Percentiles rank a stretch among this genome's conserved stretches.
phyloP scores from a whole-genome alignment of 1,284 basidiomycete species.

The Malassezia furfur region DNA sequence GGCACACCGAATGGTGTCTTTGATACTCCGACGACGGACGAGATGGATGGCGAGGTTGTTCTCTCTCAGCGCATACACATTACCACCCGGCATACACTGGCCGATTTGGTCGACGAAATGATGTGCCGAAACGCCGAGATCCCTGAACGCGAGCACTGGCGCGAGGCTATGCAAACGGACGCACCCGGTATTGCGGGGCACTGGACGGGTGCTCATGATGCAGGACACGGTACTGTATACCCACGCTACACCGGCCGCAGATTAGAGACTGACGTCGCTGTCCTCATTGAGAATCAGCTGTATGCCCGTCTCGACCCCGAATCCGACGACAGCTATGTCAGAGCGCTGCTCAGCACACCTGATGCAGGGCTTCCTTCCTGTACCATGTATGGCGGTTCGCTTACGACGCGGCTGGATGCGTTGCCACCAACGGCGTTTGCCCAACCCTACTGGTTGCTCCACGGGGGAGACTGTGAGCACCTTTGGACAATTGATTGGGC shows the following conservation, averaged over 20 bases:
- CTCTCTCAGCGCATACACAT: constrained; percentile 1
- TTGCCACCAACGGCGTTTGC: not conserved
- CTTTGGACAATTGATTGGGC: constrained; percentile 11
- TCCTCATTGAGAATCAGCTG: constrained; percentile 2
- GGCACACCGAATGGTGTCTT: not conserved
- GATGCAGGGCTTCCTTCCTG: not conserved
- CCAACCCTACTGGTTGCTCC: constrained; percentile 13
- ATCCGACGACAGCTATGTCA: constrained; percentile 1
- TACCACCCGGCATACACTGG: constrained; percentile 1
- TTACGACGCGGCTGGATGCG: not conserved
- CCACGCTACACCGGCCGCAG: not conserved
- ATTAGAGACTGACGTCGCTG: constrained; percentile 7
- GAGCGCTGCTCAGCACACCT: not conserved
- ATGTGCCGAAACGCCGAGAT: constrained; percentile 13
- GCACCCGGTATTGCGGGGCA: not conserved
- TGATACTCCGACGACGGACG: not conserved
- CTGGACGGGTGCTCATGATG: constrained; percentile 13
- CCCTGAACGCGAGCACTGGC: not conserved
- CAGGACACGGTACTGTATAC: not conserved
- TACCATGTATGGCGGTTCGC: not conserved
- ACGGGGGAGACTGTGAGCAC: constrained; percentile 17
- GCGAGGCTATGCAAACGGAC: not conserved
- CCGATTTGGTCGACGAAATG: constrained; percentile 1
- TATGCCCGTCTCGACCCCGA: not conserved
- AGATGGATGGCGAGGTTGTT: constrained; percentile 8